phyloP scores from a whole-genome alignment of 805 yeast species.

The Kuraishia piskuri region DNA sequence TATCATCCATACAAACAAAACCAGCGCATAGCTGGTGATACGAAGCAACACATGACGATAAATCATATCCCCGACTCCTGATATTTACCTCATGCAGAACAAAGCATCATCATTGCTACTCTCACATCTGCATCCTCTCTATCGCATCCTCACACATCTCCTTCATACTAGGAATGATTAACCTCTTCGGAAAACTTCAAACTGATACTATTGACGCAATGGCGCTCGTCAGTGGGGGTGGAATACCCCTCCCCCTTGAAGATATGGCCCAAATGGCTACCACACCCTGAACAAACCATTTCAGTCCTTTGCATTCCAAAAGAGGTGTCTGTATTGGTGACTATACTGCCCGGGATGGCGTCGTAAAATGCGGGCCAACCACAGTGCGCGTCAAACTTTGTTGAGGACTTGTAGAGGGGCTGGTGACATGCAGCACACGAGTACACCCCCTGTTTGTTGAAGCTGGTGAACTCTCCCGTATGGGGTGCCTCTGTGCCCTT shows the following conservation, averaged over 20 bases:
- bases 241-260: slow-evolving; percentile 88
- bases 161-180: not conserved
- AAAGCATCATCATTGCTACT: too few species aligned
- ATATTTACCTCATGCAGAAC: too few species aligned
- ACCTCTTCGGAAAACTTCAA: slow-evolving; percentile 42
- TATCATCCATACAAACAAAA: too few species aligned
- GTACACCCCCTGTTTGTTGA: slow-evolving; percentile 53
- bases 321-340: slow-evolving; percentile 47
- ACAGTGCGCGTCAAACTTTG: slow-evolving; percentile 87
- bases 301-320: slow-evolving; percentile 82
- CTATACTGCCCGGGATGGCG: slow-evolving; percentile 76
- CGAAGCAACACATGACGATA: too few species aligned
- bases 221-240: slow-evolving; percentile 86
- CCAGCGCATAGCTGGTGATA: too few species aligned
- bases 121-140: too few species aligned
- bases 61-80: too few species aligned
- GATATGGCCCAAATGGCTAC: slow-evolving; percentile 93
- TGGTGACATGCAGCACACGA: slow-evolving; percentile 78
- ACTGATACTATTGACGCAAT: slow-evolving; percentile 86
- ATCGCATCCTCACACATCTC: too few species aligned
- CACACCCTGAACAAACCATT: slow-evolving; percentile 82
- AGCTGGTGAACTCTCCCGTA: slow-evolving; percentile 50
- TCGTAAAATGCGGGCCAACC: slow-evolving; percentile 98
- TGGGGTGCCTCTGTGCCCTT: slow-evolving; percentile 65
- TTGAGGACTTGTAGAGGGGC: slow-evolving; percentile 69